A percentile compares a stretch with the other conserved stretches of the same genome.
These are phyloP conservation scores for Mycena haematopus DNA, from an alignment of 768 basidiomycete genomes.

Conservation along the genomic window DNA sequence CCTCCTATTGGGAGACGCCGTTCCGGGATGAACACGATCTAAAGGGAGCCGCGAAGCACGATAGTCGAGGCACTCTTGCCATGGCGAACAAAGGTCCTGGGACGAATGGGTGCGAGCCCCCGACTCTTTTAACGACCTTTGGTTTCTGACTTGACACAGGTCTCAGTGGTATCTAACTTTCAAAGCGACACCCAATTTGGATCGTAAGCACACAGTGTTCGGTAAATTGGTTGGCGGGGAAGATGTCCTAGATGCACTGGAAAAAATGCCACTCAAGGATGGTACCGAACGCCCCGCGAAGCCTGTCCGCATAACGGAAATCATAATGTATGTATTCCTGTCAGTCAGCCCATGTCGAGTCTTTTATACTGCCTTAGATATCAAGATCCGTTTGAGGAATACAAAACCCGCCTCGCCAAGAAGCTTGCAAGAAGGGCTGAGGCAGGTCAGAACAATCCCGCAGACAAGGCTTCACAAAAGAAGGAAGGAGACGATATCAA, in stretches of 20 bases:
- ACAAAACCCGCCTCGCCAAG: conserved; percentile 82
- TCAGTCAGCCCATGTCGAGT: not conserved
- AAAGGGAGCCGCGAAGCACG: conserved; percentile 88
- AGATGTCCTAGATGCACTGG: conserved; percentile 84
- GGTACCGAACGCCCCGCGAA: conserved; percentile 90
- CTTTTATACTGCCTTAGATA: conserved; percentile 53
- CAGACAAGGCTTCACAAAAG: conserved; percentile 47
- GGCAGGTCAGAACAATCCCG: conserved; percentile 41
- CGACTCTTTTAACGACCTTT: not conserved
- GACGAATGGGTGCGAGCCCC: conserved; percentile 74
- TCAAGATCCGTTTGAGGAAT: conserved; percentile 95
- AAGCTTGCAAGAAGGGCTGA: conserved; percentile 69
- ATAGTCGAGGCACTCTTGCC: conserved; percentile 81
- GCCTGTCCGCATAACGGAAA: conserved; percentile 82
- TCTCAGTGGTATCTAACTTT: conserved; percentile 97
- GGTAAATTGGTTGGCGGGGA: conserved; percentile 97
- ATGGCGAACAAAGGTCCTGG: conserved; percentile 97
- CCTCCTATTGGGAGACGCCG: conserved; percentile 93
- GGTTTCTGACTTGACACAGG: conserved; percentile 42
- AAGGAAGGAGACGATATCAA: conserved; percentile 74
- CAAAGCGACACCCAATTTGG: conserved; percentile 79
- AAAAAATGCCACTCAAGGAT: conserved; percentile 79
- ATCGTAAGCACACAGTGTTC: conserved; percentile 95
- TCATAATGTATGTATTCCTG: conserved; percentile 72
- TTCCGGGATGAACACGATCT: conserved; percentile 94